Base-by-base conservation (phyloP, 2,329 filamentous ascomycete species). In the Fusarium lyarnte region DNA sequence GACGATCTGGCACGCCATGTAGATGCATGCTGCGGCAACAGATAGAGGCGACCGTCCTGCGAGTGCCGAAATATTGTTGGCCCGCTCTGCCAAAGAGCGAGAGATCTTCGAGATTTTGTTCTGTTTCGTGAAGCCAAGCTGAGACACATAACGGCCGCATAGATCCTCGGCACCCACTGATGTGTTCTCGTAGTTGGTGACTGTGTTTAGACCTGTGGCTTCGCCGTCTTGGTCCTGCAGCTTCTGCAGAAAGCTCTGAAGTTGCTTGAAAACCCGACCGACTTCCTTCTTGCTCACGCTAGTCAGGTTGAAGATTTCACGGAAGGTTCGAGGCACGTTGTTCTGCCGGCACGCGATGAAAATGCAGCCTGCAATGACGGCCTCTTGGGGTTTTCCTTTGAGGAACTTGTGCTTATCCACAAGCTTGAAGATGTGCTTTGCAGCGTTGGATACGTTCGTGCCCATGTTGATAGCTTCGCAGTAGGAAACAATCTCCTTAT, bases 251-350 rank as follows among this genome's bases (percentile, higher is more conserved):
- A 97, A 98, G 76, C 92, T 91, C 84, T 98, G 95, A 47, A 99
- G 87, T 64, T 91, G 87, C 85, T 99, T 99, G 88, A 98, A 99
- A 29, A 95, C 95, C 64, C 95, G 88, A 27, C 96, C 96, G 72
- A 99, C 97, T 80, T 99, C 97, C 85, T 98, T 98, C 86, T 98
- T 98, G 68, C 92, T 92, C 33, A 99, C 95, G 75, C 93, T 94
- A 13, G 96, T 99, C 81, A 98, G 87, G 69, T 94, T 92, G 84
- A 93, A 97, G 78, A 99, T 96, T 82, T 99, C 97, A 53, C 93
- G 91, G 84, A 99, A 99, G 7, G 94, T 97, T 74, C 96, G 93
- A 8, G 93, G 92, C 35, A 95, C 92, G 69, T 91, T 90, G 79
- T 94, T 93, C 82, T 98, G 94, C 47, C 96, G 94, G 81, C 95